Evolutionary conservation across 208 protist species (phyloP), one percentile per base, ranked within the genome.

Genomic region (Histomonas meleagridis): DNA sequence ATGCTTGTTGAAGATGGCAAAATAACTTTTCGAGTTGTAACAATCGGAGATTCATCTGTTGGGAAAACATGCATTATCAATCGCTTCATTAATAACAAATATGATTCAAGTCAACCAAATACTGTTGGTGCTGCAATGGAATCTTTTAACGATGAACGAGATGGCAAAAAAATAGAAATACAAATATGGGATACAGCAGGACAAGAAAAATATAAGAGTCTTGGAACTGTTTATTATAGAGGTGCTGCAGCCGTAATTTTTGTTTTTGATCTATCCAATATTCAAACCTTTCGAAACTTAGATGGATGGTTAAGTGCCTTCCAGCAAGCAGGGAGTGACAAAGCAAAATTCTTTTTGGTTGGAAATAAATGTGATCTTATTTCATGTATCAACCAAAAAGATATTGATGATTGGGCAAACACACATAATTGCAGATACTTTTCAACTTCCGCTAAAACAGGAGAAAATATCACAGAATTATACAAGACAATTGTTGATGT

Each of bases 161-260:
- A 86, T 16, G 40, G 46, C 1, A 43, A 55, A 48, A n/a, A 40
- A 9, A 46, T 86, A 3, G 18, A 26, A 38, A 18, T 86, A 0
- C 51, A 86, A 5, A 32, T 86, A n/a, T 86, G 76, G 76, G 76
- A 86, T 38, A 86, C 76, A 38, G 76, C 76, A 18, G 76, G 76
- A n/a, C 46, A 86, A 49, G 76, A 86, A 55, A 86, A 86, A 55
- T 86, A 86, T 28, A 40, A 86, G 16, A 55, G 46, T 38, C 32
- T 86, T 18, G n/a, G n/a, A 26, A 40, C 76, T 32, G 26, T 86
- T 18, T 86, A 55, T 86, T 9, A 57, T 0, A 4, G 35, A 55
- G 46, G 55, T 86, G 40, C 43, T 55, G 46, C 51, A 46, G 51
- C 46, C 46, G 76, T 86, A 38, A n/a, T 86, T 55, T 28, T 86